These are phyloP conservation scores for Penicillium dipodomyicola DNA, from an alignment of 495 filamentous ascomycete species.

Conservation along the genomic window DNA sequence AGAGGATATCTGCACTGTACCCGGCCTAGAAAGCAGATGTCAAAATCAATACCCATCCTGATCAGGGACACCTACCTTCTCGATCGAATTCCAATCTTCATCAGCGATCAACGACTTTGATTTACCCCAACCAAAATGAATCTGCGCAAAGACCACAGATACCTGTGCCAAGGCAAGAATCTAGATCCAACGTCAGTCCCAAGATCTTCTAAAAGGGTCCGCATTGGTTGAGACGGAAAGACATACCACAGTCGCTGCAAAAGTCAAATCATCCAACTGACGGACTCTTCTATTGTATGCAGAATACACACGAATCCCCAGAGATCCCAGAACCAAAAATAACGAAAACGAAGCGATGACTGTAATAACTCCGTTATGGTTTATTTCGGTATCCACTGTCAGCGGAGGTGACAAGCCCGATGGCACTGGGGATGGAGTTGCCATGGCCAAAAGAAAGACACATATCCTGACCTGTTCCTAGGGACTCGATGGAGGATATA, in stretches of 20 bases:
- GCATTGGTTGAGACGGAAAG: not conserved
- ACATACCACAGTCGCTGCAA: slow-evolving; percentile 8
- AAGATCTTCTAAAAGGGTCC: not conserved
- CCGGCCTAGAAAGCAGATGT: not conserved
- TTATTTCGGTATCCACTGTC: slow-evolving; percentile 22
- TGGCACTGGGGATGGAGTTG: slow-evolving; percentile 8
- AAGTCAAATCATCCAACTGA: slow-evolving; percentile 22
- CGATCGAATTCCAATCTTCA: not conserved
- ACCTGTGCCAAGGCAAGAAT: slow-evolving; percentile 16
- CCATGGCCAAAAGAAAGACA: slow-evolving; percentile 11
- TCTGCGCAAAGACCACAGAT: slow-evolving; percentile 7
- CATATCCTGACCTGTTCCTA: not conserved
- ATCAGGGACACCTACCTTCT: slow-evolving; percentile 5
- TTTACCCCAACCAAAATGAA: slow-evolving; percentile 25
- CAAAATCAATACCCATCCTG: not conserved
- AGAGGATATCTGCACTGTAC: slow-evolving; percentile 19
- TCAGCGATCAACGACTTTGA: slow-evolving; percentile 5
- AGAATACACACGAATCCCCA: slow-evolving; percentile 22
- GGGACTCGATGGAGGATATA: slow-evolving; percentile 4
- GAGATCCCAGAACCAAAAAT: slow-evolving; percentile 22
- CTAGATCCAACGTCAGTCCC: slow-evolving; percentile 14
- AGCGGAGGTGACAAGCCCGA: slow-evolving; percentile 20
- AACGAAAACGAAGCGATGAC: slow-evolving; percentile 23
- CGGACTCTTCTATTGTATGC: slow-evolving; percentile 13
- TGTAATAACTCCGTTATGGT: slow-evolving; percentile 27